Conservation (phyloP, 2,329 filamentous ascomycete species). For the Thelonectria rubi region DNA sequence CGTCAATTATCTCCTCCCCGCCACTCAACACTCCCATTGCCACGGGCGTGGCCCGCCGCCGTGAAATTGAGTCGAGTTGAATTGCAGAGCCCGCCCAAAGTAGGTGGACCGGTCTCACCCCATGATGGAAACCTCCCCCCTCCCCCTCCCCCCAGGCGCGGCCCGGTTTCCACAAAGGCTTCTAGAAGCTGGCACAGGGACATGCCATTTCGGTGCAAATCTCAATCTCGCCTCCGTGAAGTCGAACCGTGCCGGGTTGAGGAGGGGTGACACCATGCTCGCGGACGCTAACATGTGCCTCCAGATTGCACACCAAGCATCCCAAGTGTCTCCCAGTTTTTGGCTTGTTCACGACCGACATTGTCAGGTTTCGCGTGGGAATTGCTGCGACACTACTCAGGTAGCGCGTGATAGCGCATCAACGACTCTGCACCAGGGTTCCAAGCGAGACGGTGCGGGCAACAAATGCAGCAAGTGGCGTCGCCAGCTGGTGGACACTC, state of each 20-base stretch:
- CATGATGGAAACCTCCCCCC: conserved; percentile 6
- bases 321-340: background rate
- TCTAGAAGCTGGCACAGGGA: conserved; percentile 40
- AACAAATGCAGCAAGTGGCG: conserved; percentile 18
- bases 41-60: conserved; percentile 31
- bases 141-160: conserved; percentile 29
- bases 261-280: conserved; percentile 31
- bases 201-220: conserved; percentile 31
- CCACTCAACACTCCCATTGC: conserved; percentile 3
- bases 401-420: conserved; percentile 23
- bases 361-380: conserved; percentile 11
- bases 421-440: conserved; percentile 11
- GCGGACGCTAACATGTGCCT: conserved; percentile 27
- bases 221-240: conserved; percentile 36
- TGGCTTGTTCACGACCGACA: conserved; percentile 8
- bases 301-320: conserved; percentile 16
- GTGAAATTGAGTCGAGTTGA: conserved; percentile 41
- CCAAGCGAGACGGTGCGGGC: conserved; percentile 4
- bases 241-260: conserved; percentile 19
- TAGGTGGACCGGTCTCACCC: conserved; percentile 20
- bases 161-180: conserved; percentile 39
- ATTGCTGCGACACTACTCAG: conserved; percentile 22
- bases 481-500: conserved; percentile 15
- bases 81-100: conserved; percentile 29
- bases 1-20: conserved; percentile 10